Evolutionary conservation across 768 basidiomycete genomes (phyloP).

Genomic region (Leucosporidium creatinivorum): DNA sequence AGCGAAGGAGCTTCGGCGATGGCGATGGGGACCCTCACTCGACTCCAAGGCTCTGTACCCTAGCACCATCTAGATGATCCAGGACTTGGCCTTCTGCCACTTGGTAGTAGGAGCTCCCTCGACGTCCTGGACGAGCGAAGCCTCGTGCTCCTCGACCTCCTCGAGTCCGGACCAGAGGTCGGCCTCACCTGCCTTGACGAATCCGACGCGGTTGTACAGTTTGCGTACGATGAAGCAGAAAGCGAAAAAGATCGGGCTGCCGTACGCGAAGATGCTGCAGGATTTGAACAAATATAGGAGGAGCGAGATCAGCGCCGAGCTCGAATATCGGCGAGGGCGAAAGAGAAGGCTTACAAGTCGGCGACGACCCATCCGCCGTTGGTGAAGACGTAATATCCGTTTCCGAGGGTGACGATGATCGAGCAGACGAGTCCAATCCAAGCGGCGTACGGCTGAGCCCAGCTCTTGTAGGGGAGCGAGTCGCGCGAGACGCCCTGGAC

Average conservation of each 20-base stretch:
- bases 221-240: background rate
- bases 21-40: too few relatives aligned
- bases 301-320: background rate
- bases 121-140: background rate
- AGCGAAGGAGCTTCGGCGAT: too few relatives aligned
- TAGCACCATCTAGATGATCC: background rate
- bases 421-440: constrained; percentile 41
- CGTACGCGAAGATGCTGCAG: background rate
- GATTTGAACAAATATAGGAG: too few relatives aligned
- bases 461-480: constrained; percentile 41
- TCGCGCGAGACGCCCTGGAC: constrained; percentile 40
- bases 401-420: constrained; percentile 16
- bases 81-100: background rate
- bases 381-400: background rate
- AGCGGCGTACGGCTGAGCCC: constrained; percentile 42
- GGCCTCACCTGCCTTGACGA: background rate
- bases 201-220: background rate
- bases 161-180: background rate
- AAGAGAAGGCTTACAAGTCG: background rate
- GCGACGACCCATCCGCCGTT: background rate
- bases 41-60: too few relatives aligned
- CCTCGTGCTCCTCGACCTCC: background rate
- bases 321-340: background rate
- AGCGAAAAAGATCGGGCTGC: background rate
- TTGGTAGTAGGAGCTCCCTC: background rate